Conservation (phyloP, 345 rosid species). For the Linum trigynum region DNA sequence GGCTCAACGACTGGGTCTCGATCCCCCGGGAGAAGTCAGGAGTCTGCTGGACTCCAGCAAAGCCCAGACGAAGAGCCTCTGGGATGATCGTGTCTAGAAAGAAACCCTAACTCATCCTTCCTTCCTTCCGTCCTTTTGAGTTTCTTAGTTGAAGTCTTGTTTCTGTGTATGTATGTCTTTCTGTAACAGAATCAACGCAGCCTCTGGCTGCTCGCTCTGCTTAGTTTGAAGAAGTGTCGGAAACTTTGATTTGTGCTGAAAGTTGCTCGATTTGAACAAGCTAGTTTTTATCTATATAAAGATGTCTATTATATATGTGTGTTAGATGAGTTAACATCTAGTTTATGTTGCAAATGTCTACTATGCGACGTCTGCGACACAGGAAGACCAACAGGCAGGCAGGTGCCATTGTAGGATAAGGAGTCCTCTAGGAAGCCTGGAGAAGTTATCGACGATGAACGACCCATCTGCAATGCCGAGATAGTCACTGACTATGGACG, state of each 20-base stretch:
- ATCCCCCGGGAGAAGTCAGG: slow-evolving; percentile 52
- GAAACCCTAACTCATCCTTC: background rate
- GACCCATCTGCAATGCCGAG: slow-evolving; percentile 73
- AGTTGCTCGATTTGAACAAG: too few relatives aligned
- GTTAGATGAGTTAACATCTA: background rate
- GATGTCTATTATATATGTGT: too few relatives aligned
- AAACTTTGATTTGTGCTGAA: background rate
- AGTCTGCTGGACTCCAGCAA: slow-evolving; percentile 35
- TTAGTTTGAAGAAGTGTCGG: background rate
- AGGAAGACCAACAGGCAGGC: slow-evolving; percentile 35
- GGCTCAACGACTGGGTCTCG: slow-evolving; percentile 54
- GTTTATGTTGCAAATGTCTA: slow-evolving; percentile 12
- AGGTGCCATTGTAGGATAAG: slow-evolving; percentile 49
- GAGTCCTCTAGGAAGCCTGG: slow-evolving; percentile 50
- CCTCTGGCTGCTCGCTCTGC: slow-evolving; percentile 16
- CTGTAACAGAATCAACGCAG: background rate
- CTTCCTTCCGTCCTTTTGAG: background rate
- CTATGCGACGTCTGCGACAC: slow-evolving; percentile 36
- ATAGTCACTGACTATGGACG: slow-evolving; percentile 63
- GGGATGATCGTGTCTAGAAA: slow-evolving; percentile 54
- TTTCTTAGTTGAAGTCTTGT: slow-evolving; percentile 17
- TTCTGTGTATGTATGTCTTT: background rate
- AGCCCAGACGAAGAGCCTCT: slow-evolving; percentile 41
- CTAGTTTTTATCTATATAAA: too few relatives aligned
- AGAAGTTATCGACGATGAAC: slow-evolving; percentile 46